phyloP scores from a whole-genome alignment of 169 alveolate species.

The Eimeria maxima region DNA sequence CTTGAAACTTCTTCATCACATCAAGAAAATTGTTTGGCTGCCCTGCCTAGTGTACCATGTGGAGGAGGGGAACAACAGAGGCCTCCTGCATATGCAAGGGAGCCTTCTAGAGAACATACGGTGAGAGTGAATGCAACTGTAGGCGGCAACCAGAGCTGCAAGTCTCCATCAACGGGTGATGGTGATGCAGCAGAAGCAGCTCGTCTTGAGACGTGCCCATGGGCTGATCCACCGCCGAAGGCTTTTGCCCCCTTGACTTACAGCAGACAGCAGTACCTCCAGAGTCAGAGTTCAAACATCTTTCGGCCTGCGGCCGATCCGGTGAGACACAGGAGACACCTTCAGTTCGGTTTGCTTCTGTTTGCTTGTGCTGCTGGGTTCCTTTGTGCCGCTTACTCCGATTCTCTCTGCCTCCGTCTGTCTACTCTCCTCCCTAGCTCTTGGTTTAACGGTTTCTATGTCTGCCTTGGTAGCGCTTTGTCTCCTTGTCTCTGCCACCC shows the following conservation, averaged over 20 bases:
- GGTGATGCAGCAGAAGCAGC: neutral
- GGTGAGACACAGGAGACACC: neutral
- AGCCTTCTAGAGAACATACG: neutral
- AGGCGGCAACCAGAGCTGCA: neutral
- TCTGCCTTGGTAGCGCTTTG: too few species aligned
- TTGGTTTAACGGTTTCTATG: too few species aligned
- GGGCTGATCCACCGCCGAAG: neutral
- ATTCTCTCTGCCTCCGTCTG: neutral
- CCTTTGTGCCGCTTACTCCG: neutral
- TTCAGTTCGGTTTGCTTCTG: neutral
- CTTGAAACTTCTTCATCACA: neutral
- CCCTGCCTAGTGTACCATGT: neutral
- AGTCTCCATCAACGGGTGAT: neutral
- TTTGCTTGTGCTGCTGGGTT: neutral
- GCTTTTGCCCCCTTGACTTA: neutral
- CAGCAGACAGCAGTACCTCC: slow-evolving; percentile 57
- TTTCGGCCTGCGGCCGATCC: neutral
- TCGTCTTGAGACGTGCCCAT: neutral
- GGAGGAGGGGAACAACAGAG: neutral
- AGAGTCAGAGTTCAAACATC: neutral
- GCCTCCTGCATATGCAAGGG: neutral
- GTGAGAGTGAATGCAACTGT: neutral
- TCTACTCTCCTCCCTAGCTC: neutral
- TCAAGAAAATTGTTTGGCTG: neutral
- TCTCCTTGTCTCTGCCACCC: too few species aligned